Percentiles rank a stretch among this genome's conserved stretches.
Conservation (phyloP, 108 stramenopile species). For the Nannochloropsis oceanica region DNA sequence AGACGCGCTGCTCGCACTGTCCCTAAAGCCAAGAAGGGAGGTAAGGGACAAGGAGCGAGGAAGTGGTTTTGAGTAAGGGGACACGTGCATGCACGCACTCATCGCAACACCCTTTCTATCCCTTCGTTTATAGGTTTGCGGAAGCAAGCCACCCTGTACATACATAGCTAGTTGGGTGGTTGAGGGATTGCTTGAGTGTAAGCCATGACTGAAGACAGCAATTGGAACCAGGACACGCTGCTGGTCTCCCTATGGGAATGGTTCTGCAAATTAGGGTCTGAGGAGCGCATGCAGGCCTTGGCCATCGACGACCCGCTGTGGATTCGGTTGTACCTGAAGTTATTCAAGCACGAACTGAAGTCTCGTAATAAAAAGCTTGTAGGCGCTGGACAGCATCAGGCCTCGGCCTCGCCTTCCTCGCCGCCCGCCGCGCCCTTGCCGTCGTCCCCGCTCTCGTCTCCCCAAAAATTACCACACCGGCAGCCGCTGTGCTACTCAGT, state of each 20-base stretch:
- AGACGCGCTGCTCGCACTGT: no score
- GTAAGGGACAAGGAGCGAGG: no score
- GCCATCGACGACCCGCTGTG: constrained; percentile 19
- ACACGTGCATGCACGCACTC: no score
- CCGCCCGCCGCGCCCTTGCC: neutral
- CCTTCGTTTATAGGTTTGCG: neutral
- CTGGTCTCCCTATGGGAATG: neutral
- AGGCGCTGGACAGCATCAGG: neutral
- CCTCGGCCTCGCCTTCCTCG: neutral
- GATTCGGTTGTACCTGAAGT: constrained; percentile 14
- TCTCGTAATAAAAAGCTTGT: neutral
- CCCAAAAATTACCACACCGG: neutral
- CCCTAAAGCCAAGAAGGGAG: no score
- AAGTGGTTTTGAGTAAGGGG: no score
- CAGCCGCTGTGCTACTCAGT: neutral
- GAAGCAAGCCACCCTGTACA: neutral
- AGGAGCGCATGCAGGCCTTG: constrained; percentile 1
- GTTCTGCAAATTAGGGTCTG: neutral
- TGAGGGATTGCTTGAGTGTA: neutral
- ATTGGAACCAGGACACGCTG: neutral
- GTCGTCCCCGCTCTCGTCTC: neutral
- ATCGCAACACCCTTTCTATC: no score
- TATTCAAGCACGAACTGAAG: neutral
- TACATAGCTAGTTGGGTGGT: neutral
- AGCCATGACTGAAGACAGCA: neutral